Conservation (phyloP, 495 filamentous ascomycete genomes). For the Penicillium malachiteum region DNA sequence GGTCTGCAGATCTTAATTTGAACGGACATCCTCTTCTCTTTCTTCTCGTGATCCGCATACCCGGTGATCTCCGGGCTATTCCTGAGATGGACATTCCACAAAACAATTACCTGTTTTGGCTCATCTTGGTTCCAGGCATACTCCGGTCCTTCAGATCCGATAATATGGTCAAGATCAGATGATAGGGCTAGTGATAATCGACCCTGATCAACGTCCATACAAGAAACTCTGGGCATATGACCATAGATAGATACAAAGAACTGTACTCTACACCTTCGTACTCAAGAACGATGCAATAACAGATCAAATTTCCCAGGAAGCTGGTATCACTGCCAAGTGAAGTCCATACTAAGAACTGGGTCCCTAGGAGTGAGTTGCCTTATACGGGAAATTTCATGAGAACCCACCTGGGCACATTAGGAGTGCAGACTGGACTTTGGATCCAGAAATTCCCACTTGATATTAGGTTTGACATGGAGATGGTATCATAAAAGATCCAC, state of each 20-base stretch:
- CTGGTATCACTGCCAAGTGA: background rate
- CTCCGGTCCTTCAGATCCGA: background rate
- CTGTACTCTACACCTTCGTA: background rate
- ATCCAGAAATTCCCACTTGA: background rate
- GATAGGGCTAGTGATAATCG: background rate
- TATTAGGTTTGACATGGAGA: conserved; percentile 9
- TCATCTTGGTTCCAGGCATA: background rate
- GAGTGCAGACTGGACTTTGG: background rate
- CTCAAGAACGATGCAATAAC: too few relatives aligned
- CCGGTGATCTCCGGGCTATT: background rate
- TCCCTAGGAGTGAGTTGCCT: background rate
- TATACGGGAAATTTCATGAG: background rate
- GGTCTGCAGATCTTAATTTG: conserved; percentile 25
- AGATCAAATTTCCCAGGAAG: too few relatives aligned
- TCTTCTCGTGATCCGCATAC: background rate
- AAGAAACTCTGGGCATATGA: background rate
- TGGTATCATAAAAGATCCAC: background rate
- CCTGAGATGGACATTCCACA: background rate
- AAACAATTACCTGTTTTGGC: conserved; percentile 7
- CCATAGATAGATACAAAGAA: background rate
- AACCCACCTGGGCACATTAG: background rate
- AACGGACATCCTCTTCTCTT: conserved; percentile 2
- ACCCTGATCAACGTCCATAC: background rate
- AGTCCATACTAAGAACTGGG: background rate
- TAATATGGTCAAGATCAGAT: background rate